Evolutionary conservation across 495 filamentous ascomycete genomes (phyloP), one percentile per base, ranked within the genome.

Genomic region (Lepraria neglecta): DNA sequence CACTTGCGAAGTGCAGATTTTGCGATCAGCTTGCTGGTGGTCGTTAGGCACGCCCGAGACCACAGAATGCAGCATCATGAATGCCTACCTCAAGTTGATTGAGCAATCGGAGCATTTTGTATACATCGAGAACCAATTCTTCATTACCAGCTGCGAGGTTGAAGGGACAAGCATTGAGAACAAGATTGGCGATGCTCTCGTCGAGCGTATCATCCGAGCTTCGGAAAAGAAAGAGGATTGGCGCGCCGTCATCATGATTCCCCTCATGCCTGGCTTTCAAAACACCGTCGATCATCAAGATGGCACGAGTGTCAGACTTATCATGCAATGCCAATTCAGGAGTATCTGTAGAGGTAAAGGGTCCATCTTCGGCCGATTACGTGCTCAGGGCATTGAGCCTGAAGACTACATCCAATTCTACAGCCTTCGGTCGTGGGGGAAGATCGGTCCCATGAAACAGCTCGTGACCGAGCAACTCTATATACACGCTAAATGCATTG

Each of bases 41-140:
- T 97, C 92, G 5, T 82, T 96, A 1, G 94, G 94, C 35, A 91
- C 90, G 35, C 85, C 88, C 4, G 82, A 92, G 47, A 77, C 80
- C 60, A 88, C 85, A 0, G 94, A 99, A 67, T 84, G 90, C 68
- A 97, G 92, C 71, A 99, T 99, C 67, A 90, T 94, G 82, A 91
- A 87, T 60, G 94, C 94, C 31, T 99, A 99, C 66, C 82, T 94
- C 67, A 94, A 96, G 70, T 80, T 94, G 73, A 99, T 99, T 58
- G 86, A 94, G 68, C 83, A 91, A 58, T 96, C 91, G 10, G 91
- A 99, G 52, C 94, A 97, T 68, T 96, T 97, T 64, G 90, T 99
- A 60, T 97, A 99, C 71, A 95, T 99, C 63, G 94, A 99, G 69
- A 99, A 99, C 70, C 94, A 99, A 72, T 99, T 99, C 77, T 99